A percentile compares a stretch with the other conserved stretches of the same genome.
Evolutionary conservation across 192 early-diverging fungal species (phyloP).

Genomic region (Linnemannia elongata): DNA sequence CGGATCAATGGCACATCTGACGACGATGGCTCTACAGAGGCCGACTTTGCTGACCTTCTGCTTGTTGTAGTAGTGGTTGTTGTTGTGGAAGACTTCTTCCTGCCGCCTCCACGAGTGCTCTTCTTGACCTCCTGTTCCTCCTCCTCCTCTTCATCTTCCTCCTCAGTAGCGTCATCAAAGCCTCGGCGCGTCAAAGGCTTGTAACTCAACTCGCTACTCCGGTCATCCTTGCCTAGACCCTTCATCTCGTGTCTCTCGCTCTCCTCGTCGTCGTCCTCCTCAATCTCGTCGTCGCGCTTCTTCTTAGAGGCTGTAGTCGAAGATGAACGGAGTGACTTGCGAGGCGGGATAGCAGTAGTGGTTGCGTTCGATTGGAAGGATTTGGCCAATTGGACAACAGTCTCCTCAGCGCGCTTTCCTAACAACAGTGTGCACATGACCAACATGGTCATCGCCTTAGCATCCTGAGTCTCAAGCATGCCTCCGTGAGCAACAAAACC

Average conservation of each 20-base stretch:
- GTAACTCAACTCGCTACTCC: constrained; percentile 4
- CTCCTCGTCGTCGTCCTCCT: background rate
- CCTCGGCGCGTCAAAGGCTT: constrained; percentile 6
- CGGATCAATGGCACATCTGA: background rate
- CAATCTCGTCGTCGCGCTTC: constrained; percentile 12
- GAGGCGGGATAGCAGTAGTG: background rate
- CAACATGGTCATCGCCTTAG: constrained; percentile 52
- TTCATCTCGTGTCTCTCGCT: background rate
- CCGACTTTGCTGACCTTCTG: constrained; percentile 11
- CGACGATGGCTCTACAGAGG: background rate
- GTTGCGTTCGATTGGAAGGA: background rate
- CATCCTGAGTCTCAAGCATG: constrained; percentile 45
- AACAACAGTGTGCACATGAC: constrained; percentile 43
- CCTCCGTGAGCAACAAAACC: background rate
- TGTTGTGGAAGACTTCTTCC: constrained; percentile 17
- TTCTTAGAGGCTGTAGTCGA: background rate
- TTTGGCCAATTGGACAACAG: constrained; percentile 10
- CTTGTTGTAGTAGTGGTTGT: background rate
- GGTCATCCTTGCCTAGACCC: background rate
- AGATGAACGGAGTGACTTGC: background rate
- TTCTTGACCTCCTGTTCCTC: constrained; percentile 25
- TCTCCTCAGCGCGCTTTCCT: constrained; percentile 41
- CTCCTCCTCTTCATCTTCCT: constrained; percentile 10
- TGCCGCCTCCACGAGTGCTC: constrained; percentile 22
- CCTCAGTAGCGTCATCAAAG: constrained; percentile 21